Evolutionary conservation across 148 eudicot species (phyloP).

Genomic region (Pharnaceum exiguum): DNA sequence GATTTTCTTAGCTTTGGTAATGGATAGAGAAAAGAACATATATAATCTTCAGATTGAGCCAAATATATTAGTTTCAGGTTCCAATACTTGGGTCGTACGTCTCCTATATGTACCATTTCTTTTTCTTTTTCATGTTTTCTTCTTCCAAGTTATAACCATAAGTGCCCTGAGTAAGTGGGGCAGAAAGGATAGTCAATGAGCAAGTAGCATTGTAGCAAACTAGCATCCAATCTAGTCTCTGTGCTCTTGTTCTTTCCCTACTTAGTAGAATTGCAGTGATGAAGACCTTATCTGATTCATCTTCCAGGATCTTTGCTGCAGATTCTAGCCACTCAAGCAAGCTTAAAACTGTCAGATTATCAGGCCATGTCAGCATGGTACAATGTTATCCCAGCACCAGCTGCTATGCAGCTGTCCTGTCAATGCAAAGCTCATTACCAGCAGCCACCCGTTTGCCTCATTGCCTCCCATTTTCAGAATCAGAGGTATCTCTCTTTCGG

Average conservation of each 20-base stretch:
- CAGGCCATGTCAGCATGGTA: background rate
- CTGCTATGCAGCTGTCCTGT: background rate
- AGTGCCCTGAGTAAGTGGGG: too few species aligned
- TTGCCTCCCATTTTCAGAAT: conserved; percentile 1
- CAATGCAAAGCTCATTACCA: background rate
- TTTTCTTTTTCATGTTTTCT: too few species aligned
- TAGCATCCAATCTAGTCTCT: background rate
- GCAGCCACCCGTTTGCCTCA: background rate
- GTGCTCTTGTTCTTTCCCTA: background rate
- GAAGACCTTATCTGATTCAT: background rate
- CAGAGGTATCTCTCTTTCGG: conserved; percentile 14
- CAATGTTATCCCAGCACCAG: background rate
- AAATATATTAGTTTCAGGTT: too few species aligned
- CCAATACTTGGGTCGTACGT: too few species aligned
- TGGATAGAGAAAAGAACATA: too few species aligned
- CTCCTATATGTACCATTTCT: too few species aligned
- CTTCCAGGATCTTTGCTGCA: background rate
- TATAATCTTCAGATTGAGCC: too few species aligned
- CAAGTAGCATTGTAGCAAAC: background rate
- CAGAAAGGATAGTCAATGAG: background rate
- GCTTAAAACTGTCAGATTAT: background rate
- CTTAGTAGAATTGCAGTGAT: conserved; percentile 2
- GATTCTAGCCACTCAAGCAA: background rate
- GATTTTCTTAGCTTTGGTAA: too few species aligned
- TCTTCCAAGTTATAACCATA: too few species aligned